Percentiles rank a stretch among this genome's conserved stretches.
phyloP scores from a whole-genome alignment of 2,329 filamentous ascomycete species.

The Microdochium trichocladiopsis region DNA sequence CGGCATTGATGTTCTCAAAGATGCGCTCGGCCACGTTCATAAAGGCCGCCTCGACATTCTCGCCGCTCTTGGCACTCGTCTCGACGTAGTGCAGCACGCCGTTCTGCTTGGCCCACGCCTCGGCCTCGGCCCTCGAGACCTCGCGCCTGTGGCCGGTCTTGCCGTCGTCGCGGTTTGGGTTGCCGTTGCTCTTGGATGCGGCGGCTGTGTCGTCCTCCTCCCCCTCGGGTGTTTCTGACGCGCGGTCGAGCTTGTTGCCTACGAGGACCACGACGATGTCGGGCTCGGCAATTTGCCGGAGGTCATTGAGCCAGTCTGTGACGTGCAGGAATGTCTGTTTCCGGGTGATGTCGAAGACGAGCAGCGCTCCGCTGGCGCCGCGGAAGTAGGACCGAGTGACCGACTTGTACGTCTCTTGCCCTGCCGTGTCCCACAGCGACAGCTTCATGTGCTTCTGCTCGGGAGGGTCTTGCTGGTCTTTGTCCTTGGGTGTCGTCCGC shows the following conservation, averaged over 20 bases:
- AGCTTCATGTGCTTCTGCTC: conserved; percentile 82
- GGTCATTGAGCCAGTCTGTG: conserved; percentile 88
- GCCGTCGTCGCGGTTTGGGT: conserved; percentile 17
- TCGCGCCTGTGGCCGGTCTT: conserved; percentile 59
- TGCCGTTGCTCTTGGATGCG: conserved; percentile 14
- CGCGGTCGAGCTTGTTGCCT: conserved; percentile 89
- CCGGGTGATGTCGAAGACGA: conserved; percentile 92
- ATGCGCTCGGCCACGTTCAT: conserved; percentile 91
- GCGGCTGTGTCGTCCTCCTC: conserved; percentile 3
- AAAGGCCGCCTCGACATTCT: conserved; percentile 90
- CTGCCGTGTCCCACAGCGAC: conserved; percentile 90
- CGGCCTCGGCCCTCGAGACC: conserved; percentile 75
- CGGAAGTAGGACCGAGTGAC: conserved; percentile 93
- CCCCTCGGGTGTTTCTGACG: conserved; percentile 26
- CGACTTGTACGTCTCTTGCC: conserved; percentile 95
- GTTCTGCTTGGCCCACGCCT: conserved; percentile 82
- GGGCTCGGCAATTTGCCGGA: conserved; percentile 90
- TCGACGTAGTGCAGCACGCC: conserved; percentile 91
- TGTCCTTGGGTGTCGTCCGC: conserved; percentile 44
- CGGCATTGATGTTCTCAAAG: conserved; percentile 93
- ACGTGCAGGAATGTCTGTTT: conserved; percentile 80
- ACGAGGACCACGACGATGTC: conserved; percentile 93
- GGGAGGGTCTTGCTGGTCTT: conserved; percentile 18
- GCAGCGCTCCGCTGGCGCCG: conserved; percentile 62
- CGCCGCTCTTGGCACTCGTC: conserved; percentile 91